Percentiles rank a stretch among this genome's conserved stretches.
Conservation (phyloP, 208 protist species). For the Crithidia mellificae region DNA sequence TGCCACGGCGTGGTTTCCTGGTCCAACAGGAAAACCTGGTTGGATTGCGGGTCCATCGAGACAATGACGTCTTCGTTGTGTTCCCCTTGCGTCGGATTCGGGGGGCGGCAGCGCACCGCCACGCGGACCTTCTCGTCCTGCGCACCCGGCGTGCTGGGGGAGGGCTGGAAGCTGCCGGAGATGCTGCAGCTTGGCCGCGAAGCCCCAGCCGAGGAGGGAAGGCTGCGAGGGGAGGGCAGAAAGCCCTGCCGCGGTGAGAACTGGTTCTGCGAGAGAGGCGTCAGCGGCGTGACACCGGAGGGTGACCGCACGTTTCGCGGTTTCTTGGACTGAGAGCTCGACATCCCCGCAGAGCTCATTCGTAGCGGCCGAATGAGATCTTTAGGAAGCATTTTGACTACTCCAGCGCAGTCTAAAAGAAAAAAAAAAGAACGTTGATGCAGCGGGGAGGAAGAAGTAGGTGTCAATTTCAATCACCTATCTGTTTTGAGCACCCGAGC, state of each 20-base stretch:
- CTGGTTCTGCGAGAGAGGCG: conserved; percentile 26
- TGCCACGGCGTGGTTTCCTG: conserved; percentile 42
- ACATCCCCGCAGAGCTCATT: conserved; percentile 14
- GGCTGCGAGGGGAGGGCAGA: conserved; percentile 13
- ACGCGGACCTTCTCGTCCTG: conserved; percentile 68
- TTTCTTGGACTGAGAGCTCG: neutral
- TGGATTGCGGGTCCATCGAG: conserved; percentile 61
- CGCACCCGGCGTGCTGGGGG: conserved; percentile 5
- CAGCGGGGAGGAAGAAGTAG: too few species aligned
- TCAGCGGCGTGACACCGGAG: conserved; percentile 16
- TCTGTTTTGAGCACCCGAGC: too few species aligned
- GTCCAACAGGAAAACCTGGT: conserved; percentile 43
- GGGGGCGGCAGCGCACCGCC: conserved; percentile 77
- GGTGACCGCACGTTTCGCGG: conserved; percentile 13
- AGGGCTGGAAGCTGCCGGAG: conserved; percentile 30
- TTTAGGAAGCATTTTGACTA: conserved; percentile 41
- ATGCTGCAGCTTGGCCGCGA: conserved; percentile 26
- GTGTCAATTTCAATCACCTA: too few species aligned
- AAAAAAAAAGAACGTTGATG: neutral
- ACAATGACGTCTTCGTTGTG: conserved; percentile 52
- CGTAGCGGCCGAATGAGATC: conserved; percentile 34
- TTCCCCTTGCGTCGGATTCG: conserved; percentile 44
- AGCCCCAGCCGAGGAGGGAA: neutral
- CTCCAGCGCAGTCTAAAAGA: neutral
- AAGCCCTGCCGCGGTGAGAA: conserved; percentile 4